phyloP scores from a whole-genome alignment of 805 yeast species.

The Ogataea saltuana region DNA sequence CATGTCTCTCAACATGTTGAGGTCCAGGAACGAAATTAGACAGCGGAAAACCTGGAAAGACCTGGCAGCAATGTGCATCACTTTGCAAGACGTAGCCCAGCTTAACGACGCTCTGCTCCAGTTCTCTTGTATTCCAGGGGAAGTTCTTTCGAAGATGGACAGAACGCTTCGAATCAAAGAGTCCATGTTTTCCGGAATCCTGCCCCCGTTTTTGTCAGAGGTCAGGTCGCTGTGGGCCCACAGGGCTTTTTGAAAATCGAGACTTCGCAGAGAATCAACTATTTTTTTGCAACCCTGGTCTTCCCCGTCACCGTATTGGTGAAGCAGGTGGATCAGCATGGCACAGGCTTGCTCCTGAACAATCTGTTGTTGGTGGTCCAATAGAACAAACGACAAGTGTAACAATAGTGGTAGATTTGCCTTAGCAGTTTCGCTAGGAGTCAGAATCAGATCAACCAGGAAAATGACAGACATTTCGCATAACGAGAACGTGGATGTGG shows the following conservation, averaged over 20 bases:
- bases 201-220: constrained; percentile 72
- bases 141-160: constrained; percentile 50
- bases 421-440: constrained; percentile 62
- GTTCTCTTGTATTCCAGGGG: constrained; percentile 61
- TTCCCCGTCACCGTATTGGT: constrained; percentile 53
- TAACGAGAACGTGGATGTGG: constrained; percentile 71
- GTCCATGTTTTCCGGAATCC: constrained; percentile 88
- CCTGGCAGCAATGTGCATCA: constrained; percentile 93
- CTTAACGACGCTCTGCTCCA: constrained; percentile 83
- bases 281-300: constrained; percentile 57
- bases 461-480: constrained; percentile 88
- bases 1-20: constrained; percentile 89
- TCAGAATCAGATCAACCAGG: constrained; percentile 74
- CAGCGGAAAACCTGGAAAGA: constrained; percentile 93
- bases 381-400: constrained; percentile 75
- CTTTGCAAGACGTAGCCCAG: constrained; percentile 99
- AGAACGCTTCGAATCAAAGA: constrained; percentile 62
- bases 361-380: constrained; percentile 83
- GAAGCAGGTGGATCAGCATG: constrained; percentile 70
- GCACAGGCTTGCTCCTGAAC: constrained; percentile 85
- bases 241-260: constrained; percentile 48
- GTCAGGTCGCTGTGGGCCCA: constrained; percentile 90
- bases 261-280: constrained; percentile 55
- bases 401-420: constrained; percentile 68
- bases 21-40: constrained; percentile 76